Conservation (phyloP, 1,284 basidiomycete species). For the Rhodotorula sp. region DNA sequence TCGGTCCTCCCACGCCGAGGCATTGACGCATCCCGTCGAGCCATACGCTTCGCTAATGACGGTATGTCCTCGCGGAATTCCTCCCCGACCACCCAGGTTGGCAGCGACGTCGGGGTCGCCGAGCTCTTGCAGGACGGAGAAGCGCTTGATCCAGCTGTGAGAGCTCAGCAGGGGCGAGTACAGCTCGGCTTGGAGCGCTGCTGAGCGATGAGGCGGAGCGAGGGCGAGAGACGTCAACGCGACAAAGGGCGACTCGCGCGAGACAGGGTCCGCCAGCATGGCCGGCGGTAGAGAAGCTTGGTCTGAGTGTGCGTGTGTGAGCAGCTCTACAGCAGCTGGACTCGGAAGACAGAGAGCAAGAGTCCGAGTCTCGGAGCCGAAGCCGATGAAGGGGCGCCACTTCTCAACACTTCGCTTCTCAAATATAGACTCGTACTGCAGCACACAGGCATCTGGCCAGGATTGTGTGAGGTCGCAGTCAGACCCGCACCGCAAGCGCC, state of each 20-base stretch:
- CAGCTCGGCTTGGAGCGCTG: neutral
- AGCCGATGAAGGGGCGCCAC: too few relatives aligned
- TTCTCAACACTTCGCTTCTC: too few relatives aligned
- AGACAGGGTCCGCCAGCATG: neutral
- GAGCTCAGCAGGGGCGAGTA: slow-evolving; percentile 1
- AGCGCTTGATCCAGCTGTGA: slow-evolving; percentile 6
- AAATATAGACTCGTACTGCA: too few relatives aligned
- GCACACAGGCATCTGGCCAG: too few relatives aligned
- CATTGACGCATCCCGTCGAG: slow-evolving; percentile 35
- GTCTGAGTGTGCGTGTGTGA: too few relatives aligned
- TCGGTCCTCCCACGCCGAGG: slow-evolving; percentile 35
- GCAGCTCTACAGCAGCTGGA: too few relatives aligned
- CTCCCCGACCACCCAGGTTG: neutral
- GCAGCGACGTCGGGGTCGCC: neutral
- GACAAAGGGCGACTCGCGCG: slow-evolving; percentile 10
- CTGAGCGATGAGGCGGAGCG: slow-evolving; percentile 6
- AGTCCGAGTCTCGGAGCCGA: too few relatives aligned
- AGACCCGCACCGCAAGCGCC: too few relatives aligned
- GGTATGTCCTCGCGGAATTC: neutral
- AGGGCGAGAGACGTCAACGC: slow-evolving; percentile 1
- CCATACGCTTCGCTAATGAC: slow-evolving; percentile 17
- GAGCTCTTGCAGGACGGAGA: slow-evolving; percentile 9
- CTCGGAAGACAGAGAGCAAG: too few relatives aligned
- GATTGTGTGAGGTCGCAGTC: too few relatives aligned
- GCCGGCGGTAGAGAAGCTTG: too few relatives aligned